These are phyloP conservation scores for Phytophthora ohioensis DNA, from an alignment of 352 stramenopile genomes.

Conservation along the genomic window DNA sequence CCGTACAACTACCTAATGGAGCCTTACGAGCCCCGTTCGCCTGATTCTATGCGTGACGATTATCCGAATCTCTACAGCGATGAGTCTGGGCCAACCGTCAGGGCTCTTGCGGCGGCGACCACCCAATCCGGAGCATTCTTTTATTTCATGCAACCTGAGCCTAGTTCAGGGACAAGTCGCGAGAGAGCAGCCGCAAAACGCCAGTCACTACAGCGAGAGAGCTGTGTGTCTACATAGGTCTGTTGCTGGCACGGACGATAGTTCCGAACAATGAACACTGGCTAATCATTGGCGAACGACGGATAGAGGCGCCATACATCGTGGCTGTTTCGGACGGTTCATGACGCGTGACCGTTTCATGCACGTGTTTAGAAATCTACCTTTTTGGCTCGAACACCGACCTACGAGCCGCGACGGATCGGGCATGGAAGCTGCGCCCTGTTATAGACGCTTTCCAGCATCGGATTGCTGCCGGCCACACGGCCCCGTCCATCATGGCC, in stretches of 20 bases:
- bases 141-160: neutral
- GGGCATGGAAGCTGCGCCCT: too few relatives aligned
- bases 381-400: neutral
- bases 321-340: neutral
- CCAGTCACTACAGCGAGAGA: neutral
- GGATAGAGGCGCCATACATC: neutral
- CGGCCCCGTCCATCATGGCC: neutral
- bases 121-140: constrained; percentile 5
- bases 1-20: neutral
- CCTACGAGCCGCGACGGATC: too few relatives aligned
- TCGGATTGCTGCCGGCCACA: too few relatives aligned
- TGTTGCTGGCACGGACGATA: neutral
- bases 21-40: neutral
- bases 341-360: neutral
- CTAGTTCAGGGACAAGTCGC: neutral
- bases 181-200: neutral
- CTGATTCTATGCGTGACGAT: too few relatives aligned
- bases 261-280: constrained; percentile 7
- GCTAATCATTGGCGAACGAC: neutral
- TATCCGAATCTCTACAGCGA: too few relatives aligned
- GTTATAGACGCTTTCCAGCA: too few relatives aligned
- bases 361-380: constrained; percentile 8
- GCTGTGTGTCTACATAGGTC: constrained; percentile 1
- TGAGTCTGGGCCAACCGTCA: neutral
- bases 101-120: neutral